A percentile compares a stretch with the other conserved stretches of the same genome.
These are phyloP conservation scores for Neocucurbitaria cava DNA, from an alignment of 2,329 filamentous ascomycete species.

Conservation along the genomic window DNA sequence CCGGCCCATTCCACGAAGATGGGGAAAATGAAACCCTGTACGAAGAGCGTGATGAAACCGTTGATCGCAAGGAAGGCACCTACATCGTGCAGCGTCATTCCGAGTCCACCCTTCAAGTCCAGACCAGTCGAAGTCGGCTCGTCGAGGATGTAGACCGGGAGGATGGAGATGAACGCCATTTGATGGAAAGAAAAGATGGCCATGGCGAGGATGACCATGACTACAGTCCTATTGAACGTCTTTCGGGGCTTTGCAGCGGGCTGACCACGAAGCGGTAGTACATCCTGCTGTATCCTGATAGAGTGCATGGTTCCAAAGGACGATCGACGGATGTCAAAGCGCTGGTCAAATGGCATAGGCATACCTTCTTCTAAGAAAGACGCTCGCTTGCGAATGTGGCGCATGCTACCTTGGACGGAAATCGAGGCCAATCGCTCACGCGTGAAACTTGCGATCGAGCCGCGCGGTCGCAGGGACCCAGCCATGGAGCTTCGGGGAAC, in stretches of 20 bases:
- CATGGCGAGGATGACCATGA: constrained; percentile 79
- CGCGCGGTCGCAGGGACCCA: constrained; percentile 32
- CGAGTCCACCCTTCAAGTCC: constrained; percentile 66
- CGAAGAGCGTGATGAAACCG: constrained; percentile 73
- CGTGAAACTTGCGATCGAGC: constrained; percentile 32
- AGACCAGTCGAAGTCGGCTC: constrained; percentile 51
- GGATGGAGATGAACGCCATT: constrained; percentile 90
- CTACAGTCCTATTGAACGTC: constrained; percentile 69
- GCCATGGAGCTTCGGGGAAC: constrained; percentile 36
- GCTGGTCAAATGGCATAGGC: constrained; percentile 40
- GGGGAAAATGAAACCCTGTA: constrained; percentile 76
- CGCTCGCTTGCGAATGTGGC: constrained; percentile 44
- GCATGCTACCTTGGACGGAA: constrained; percentile 39
- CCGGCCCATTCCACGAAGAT: constrained; percentile 68
- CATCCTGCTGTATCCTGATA: constrained; percentile 38
- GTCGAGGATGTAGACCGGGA: constrained; percentile 93
- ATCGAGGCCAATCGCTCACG: constrained; percentile 36
- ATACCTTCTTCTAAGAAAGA: constrained; percentile 48
- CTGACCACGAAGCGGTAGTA: constrained; percentile 28
- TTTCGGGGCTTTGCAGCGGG: constrained; percentile 22
- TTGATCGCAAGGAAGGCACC: constrained; percentile 73
- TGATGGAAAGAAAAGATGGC: constrained; percentile 87
- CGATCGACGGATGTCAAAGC: constrained; percentile 45
- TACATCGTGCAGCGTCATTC: constrained; percentile 69
- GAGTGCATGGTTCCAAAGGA: constrained; percentile 49